A percentile compares a stretch with the other conserved stretches of the same genome.
Conservation (phyloP, 2,329 filamentous ascomycete species). For the Penicillium occitanis region DNA sequence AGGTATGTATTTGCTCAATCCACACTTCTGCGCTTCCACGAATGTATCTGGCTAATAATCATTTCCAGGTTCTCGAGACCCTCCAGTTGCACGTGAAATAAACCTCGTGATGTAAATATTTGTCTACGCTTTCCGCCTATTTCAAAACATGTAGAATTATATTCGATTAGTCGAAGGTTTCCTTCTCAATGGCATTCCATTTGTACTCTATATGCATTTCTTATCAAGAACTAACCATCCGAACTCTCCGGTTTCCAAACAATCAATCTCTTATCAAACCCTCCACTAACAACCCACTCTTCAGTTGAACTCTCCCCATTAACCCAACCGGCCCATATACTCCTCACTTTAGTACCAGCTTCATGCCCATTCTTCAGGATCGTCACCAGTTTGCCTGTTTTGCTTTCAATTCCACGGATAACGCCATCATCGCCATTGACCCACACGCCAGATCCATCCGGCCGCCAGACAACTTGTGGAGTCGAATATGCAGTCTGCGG, state of each 20-base stretch:
- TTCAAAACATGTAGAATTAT: conserved; percentile 42
- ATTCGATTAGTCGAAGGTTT: conserved; percentile 30
- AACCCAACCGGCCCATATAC: conserved; percentile 56
- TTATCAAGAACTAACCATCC: not conserved
- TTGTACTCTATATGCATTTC: conserved; percentile 20
- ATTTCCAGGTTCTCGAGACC: conserved; percentile 49
- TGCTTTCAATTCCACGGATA: conserved; percentile 59
- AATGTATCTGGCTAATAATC: conserved; percentile 10
- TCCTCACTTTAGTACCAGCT: conserved; percentile 58
- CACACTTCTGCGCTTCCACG: not conserved
- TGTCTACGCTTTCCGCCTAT: conserved; percentile 28
- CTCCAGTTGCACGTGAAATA: conserved; percentile 53
- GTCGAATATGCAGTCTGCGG: conserved; percentile 66
- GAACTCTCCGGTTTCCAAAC: conserved; percentile 49
- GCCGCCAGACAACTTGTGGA: conserved; percentile 61
- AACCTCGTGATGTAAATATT: conserved; percentile 42
- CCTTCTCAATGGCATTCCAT: conserved; percentile 23
- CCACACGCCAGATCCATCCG: conserved; percentile 62
- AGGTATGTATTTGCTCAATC: conserved; percentile 60
- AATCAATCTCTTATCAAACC: conserved; percentile 62
- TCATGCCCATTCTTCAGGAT: conserved; percentile 56
- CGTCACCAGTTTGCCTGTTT: conserved; percentile 57
- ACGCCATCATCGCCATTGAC: conserved; percentile 66
- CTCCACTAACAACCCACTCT: conserved; percentile 62
- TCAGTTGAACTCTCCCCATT: conserved; percentile 33